Evolutionary conservation across 2,329 filamentous ascomycete species (phyloP), one percentile per base, ranked within the genome.

Genomic region (Microcera coccophila): DNA sequence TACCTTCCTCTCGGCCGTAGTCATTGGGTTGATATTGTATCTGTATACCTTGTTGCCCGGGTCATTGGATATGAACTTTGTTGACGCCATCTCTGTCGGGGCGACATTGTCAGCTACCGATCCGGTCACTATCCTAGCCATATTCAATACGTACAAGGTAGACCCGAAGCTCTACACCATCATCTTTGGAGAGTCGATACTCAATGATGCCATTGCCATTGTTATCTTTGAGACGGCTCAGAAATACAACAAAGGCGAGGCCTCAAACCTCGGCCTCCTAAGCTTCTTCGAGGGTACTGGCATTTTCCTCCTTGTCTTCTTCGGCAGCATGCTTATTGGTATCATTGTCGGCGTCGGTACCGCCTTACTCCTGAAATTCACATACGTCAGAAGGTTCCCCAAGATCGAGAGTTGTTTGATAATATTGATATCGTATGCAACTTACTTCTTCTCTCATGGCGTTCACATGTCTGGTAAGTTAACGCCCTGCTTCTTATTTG

Each of bases 121-220:
- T 62, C 93, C 93, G 0, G 91, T 98, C 45, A 98, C 93, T 0
- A 97, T 98, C 57, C 75, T 98, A 41, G 93, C 93, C 63, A 98
- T 98, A 56, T 98, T 98, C 79, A 97, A 96, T 66, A 87, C 93
- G 2, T 98, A 97, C 79, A 97, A 97, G 69, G 93, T 98, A 58
- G 93, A 98, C 60, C 93, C 93, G 3, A 97, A 97, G 69, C 79
- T 98, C 15, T 98, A 98, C 70, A 98, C 93, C 21, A 84, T 98
- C 64, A 98, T 98, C 54, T 98, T 98, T 65, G 93, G 93, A 62
- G 93, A 98, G 70, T 95, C 91, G 7, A 97, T 98, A 47, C 73
- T 98, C 42, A 98, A 98, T 65, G 93, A 98, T 71, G 93, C 93
- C 34, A 91, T 98, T 61, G 93, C 93, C 52, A 98, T 98, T 65